A percentile compares a stretch with the other conserved stretches of the same genome.
These are phyloP conservation scores for Pleurotus cornucopiae DNA, from an alignment of 768 basidiomycete species.

Conservation along the genomic window DNA sequence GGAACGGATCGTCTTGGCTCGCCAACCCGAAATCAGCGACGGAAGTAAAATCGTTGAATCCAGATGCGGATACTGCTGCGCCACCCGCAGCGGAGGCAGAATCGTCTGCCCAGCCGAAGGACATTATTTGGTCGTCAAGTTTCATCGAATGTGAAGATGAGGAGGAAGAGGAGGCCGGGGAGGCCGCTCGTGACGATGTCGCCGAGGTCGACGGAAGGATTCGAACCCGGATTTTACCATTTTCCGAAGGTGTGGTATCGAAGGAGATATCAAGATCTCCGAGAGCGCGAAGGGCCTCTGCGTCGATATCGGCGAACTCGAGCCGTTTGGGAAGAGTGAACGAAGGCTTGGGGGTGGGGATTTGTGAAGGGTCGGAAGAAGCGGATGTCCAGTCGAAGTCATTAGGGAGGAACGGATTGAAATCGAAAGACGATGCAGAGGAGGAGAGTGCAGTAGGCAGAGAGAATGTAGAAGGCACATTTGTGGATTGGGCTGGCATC, in stretches of 20 bases:
- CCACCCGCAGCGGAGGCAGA: not conserved
- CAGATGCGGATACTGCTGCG: slow-evolving; percentile 15
- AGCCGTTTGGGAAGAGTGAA: slow-evolving; percentile 36
- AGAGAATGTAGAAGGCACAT: slow-evolving; percentile 50
- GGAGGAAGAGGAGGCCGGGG: slow-evolving; percentile 18
- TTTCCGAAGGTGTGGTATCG: slow-evolving; percentile 57
- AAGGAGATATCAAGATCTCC: slow-evolving; percentile 70
- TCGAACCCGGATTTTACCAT: slow-evolving; percentile 70
- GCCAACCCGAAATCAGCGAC: slow-evolving; percentile 18
- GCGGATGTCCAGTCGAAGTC: slow-evolving; percentile 53
- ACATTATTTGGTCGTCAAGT: slow-evolving; percentile 1
- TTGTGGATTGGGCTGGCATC: slow-evolving; percentile 51
- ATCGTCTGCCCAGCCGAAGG: too few species aligned
- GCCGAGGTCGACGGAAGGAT: slow-evolving; percentile 58
- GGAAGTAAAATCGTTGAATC: slow-evolving; percentile 17
- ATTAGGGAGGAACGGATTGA: slow-evolving; percentile 41
- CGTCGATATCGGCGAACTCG: slow-evolving; percentile 54
- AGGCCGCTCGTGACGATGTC: slow-evolving; percentile 32
- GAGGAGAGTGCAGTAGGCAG: slow-evolving; percentile 44
- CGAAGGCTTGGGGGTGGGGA: slow-evolving; percentile 24
- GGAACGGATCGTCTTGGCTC: slow-evolving; percentile 50
- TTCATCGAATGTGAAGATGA: slow-evolving; percentile 12
- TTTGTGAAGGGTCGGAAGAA: slow-evolving; percentile 11
- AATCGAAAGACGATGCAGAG: slow-evolving; percentile 39
- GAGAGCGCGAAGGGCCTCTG: slow-evolving; percentile 41